Evolutionary conservation across 768 basidiomycete genomes (phyloP), one percentile per base, ranked within the genome.

Genomic region (Trichaptum fuscoviolaceum): DNA sequence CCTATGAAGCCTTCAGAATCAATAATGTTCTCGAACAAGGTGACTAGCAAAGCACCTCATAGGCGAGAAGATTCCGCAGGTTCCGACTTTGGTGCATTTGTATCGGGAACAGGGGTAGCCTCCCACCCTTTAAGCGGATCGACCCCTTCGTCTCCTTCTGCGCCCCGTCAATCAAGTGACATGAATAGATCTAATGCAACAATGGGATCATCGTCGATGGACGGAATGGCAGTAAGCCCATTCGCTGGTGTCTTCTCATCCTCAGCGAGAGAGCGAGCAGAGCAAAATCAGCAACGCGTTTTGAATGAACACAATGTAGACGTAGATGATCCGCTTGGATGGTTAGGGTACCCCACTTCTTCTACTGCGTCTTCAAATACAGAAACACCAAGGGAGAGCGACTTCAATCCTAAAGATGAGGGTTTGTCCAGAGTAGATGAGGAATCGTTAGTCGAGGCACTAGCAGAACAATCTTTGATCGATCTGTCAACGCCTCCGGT

Each of bases 301-400:
- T 77, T 92, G 62, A 84, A 88, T 59, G 90, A 92, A 72, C 74
- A 92, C 36, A 72, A 91, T 42, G 70, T 81, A 67, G 85, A 89
- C 67, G 84, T 91, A 74, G 87, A 90, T 63, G 89, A 92, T 73
- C 89, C 89, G 1, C 73, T 91, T 70, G 89, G 87, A 72, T 88
- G 86, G 79, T 66, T 85, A 7, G 63, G 30, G 61, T 71, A 62
- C 20, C 42, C 42, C 42, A 5, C 42, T 12, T 52, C 42, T 12
- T 52, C 42, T 27, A 57, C n/a, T 63, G 63, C 65, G 24, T 36
- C 63, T 24, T 27, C 20, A 62, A 24, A 34, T 24, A 17, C 35
- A 24, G 26, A 24, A 4, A 30, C 26, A 8, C 23, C 63, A 26
- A 34, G 27, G 26, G 35, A 42, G 25, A 10, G 63, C 9, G 35